A percentile compares a stretch with the other conserved stretches of the same genome.
Evolutionary conservation across 306 rosid genomes (phyloP).

Genomic region (Herpetospermum pedunculosum): DNA sequence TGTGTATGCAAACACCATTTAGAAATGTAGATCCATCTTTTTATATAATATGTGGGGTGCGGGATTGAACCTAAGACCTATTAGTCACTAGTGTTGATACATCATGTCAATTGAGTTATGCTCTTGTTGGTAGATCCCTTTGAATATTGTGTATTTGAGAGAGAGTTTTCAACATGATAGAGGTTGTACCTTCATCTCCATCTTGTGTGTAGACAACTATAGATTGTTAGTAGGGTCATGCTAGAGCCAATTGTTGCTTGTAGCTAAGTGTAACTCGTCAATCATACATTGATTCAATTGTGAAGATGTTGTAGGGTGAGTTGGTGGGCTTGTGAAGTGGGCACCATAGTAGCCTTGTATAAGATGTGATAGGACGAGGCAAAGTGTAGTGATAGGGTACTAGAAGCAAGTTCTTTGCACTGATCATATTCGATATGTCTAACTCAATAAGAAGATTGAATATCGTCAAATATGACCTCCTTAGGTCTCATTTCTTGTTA

Average conservation of each 20-base stretch:
- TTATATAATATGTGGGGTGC: no score
- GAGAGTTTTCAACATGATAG: not conserved
- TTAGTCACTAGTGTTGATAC: no score
- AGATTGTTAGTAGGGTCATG: not conserved
- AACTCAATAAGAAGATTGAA: not conserved
- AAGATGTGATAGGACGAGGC: not conserved
- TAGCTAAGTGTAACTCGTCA: not conserved
- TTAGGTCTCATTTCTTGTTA: not conserved
- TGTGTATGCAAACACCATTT: no score
- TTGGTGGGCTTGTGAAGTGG: no score
- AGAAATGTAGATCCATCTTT: no score
- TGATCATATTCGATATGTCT: not conserved
- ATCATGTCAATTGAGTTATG: no score
- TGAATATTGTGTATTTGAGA: not conserved
- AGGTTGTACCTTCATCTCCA: not conserved
- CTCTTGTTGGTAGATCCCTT: no score
- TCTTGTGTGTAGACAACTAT: not conserved
- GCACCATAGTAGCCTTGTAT: not conserved
- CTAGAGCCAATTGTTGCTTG: not conserved
- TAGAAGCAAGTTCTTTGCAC: not conserved
- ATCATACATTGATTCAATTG: not conserved
- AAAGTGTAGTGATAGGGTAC: not conserved
- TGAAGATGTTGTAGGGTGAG: not conserved
- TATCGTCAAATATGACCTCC: not conserved
- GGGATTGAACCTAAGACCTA: no score